Conservation (phyloP, 2,329 filamentous ascomycete species). For the Arthrobotrys entomopaga region DNA sequence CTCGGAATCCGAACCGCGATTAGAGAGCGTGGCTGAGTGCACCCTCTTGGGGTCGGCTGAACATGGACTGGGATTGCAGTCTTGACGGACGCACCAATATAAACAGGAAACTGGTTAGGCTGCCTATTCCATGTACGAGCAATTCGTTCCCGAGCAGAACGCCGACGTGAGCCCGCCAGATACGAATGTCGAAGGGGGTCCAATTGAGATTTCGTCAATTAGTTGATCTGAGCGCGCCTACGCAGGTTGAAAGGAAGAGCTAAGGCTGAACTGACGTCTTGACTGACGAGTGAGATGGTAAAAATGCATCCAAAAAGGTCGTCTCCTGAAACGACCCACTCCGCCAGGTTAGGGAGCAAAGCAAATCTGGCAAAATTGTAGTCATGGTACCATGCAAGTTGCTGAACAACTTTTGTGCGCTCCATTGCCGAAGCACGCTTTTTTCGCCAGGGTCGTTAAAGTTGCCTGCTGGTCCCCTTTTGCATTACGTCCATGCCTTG, state of each 20-base stretch:
- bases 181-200: slow-evolving; percentile 29
- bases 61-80: slow-evolving; percentile 28
- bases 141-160: slow-evolving; percentile 43
- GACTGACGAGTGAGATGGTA: no score
- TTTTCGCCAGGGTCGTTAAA: neutral
- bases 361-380: slow-evolving; percentile 21
- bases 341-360: slow-evolving; percentile 6
- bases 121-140: slow-evolving; percentile 1
- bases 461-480: neutral
- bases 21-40: slow-evolving; percentile 42
- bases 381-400: neutral
- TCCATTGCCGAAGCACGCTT: slow-evolving; percentile 9
- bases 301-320: slow-evolving; percentile 7
- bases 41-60: slow-evolving; percentile 29
- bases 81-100: slow-evolving; percentile 34
- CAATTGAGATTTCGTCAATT: neutral
- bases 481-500: neutral
- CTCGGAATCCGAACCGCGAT: slow-evolving; percentile 51
- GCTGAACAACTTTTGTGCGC: neutral
- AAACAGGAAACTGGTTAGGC: slow-evolving; percentile 29
- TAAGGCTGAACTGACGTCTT: slow-evolving; percentile 34
- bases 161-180: slow-evolving; percentile 32
- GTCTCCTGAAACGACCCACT: slow-evolving; percentile 50
- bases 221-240: slow-evolving; percentile 10
- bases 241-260: neutral